These are phyloP conservation scores for Pseudocercospora cruenta DNA, from an alignment of 2,329 filamentous ascomycete genomes.

Conservation along the genomic window DNA sequence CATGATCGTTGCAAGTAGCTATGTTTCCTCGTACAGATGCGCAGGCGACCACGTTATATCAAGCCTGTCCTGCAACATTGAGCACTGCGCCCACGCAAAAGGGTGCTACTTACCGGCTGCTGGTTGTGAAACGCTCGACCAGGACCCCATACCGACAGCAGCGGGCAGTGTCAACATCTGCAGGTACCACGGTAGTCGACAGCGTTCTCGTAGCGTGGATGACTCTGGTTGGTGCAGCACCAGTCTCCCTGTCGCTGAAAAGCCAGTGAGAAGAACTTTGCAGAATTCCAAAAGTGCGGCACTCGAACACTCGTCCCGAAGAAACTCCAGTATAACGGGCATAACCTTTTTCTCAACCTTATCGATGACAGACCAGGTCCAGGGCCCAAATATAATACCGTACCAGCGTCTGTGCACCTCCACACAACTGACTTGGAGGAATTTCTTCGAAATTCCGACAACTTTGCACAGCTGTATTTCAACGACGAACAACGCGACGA, in stretches of 20 bases:
- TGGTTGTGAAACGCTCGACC: conserved; percentile 4
- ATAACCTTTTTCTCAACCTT: not conserved
- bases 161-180: not conserved
- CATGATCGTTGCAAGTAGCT: not conserved
- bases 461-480: no score
- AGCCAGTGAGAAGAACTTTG: not conserved
- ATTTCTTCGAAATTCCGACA: no score
- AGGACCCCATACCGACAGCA: not conserved
- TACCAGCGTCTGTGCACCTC: no score
- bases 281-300: not conserved
- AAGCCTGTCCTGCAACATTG: not conserved
- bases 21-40: not conserved
- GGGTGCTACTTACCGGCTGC: not conserved
- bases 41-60: not conserved
- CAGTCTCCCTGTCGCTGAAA: not conserved
- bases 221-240: not conserved
- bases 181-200: not conserved
- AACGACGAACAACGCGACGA: no score
- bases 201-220: conserved; percentile 2
- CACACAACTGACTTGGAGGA: no score
- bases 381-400: no score
- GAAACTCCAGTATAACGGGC: not conserved
- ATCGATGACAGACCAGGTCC: not conserved
- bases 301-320: not conserved
- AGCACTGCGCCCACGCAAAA: not conserved